Conservation (phyloP, 2,329 filamentous ascomycete species). For the Epichloe glyceriae region DNA sequence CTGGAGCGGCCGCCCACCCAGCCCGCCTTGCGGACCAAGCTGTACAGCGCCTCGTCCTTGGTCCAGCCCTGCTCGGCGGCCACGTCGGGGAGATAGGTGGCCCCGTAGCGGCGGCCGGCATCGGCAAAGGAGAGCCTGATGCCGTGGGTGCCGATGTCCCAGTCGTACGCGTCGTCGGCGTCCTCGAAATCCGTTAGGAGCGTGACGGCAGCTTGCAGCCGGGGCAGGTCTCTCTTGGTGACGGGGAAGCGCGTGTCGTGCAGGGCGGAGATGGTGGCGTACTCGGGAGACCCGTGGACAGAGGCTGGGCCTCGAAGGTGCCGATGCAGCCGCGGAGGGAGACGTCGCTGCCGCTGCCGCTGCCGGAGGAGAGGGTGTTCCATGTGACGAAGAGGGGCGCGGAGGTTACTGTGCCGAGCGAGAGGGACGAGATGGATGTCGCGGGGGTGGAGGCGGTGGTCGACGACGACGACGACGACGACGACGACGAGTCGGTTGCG, state of each 20-base stretch:
- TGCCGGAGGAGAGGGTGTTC: constrained; percentile 50
- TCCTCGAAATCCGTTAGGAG: constrained; percentile 78
- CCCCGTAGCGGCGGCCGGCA: constrained; percentile 58
- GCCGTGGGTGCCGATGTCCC: constrained; percentile 77
- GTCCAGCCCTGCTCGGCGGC: constrained; percentile 88
- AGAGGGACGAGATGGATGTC: constrained; percentile 29
- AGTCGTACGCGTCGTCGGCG: constrained; percentile 61
- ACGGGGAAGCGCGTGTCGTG: constrained; percentile 54
- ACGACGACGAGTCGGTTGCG: constrained; percentile 17
- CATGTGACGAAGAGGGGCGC: constrained; percentile 89
- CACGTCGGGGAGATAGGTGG: constrained; percentile 88
- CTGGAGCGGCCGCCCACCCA: constrained; percentile 70
- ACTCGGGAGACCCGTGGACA: constrained; percentile 63
- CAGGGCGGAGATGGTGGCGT: constrained; percentile 67
- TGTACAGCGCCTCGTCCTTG: constrained; percentile 81
- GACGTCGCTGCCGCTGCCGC: constrained; percentile 23
- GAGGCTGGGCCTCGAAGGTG: constrained; percentile 69
- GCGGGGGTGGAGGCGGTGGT: constrained; percentile 33
- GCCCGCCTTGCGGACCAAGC: constrained; percentile 87
- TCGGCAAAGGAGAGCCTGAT: constrained; percentile 76
- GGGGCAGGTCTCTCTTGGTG: constrained; percentile 37
- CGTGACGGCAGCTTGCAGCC: constrained; percentile 57
- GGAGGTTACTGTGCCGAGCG: constrained; percentile 25
- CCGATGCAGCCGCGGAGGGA: constrained; percentile 88
- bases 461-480: constrained; percentile 28